A percentile compares a stretch with the other conserved stretches of the same genome.
phyloP scores from a whole-genome alignment of 2,329 filamentous ascomycete species.

The Exophiala xenobiotica region DNA sequence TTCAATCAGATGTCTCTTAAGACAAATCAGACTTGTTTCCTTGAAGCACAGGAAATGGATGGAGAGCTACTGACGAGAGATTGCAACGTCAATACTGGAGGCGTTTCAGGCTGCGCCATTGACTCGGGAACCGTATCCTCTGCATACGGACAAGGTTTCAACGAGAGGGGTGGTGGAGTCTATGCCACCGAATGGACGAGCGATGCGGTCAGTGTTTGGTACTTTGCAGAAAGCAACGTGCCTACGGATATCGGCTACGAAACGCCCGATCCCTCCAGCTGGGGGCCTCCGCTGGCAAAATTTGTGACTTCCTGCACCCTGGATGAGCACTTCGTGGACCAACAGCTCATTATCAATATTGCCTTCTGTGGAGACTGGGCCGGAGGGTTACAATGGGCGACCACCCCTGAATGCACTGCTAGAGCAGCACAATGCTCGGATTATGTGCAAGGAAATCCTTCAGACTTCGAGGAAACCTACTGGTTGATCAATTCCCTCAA shows the following conservation, averaged over 20 bases:
- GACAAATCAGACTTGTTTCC: not conserved
- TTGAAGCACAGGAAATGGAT: not conserved
- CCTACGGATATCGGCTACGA: constrained; percentile 45
- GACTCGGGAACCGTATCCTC: constrained; percentile 40
- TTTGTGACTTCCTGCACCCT: constrained; percentile 55
- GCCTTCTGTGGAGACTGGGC: constrained; percentile 58
- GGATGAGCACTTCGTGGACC: constrained; percentile 39
- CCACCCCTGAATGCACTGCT: constrained; percentile 52
- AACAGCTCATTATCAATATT: constrained; percentile 49
- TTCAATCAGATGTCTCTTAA: not conserved
- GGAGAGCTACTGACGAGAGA: not conserved
- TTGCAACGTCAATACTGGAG: not conserved
- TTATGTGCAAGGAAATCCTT: constrained; percentile 66
- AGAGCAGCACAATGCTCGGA: constrained; percentile 65
- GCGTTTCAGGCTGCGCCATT: not conserved
- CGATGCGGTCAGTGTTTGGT: constrained; percentile 52
- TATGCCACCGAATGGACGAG: constrained; percentile 76
- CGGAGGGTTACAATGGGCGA: too few relatives aligned
- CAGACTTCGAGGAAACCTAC: constrained; percentile 66
- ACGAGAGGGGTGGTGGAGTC: constrained; percentile 55
- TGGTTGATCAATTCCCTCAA: constrained; percentile 71
- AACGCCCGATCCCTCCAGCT: constrained; percentile 39
- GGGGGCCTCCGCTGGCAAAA: constrained; percentile 47
- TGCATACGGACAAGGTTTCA: constrained; percentile 55
- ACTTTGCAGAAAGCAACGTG: constrained; percentile 45